Conservation (phyloP, 1,284 basidiomycete species). For the Papiliotrema terrestris region DNA sequence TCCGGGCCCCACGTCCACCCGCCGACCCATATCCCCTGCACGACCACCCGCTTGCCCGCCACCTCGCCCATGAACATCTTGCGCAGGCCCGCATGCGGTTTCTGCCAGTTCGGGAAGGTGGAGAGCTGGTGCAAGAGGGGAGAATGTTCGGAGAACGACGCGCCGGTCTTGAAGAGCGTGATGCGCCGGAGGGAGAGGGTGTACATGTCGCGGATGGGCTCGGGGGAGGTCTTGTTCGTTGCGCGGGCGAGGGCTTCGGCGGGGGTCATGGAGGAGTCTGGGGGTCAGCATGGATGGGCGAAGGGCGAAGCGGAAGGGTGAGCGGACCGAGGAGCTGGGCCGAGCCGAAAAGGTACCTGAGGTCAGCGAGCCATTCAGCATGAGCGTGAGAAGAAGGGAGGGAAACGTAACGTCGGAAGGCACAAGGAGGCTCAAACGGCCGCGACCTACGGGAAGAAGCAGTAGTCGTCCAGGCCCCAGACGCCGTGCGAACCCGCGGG, state of each 20-base stretch:
- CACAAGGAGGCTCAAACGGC: too few relatives aligned
- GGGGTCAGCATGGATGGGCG: background rate
- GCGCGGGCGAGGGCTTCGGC: constrained; percentile 23
- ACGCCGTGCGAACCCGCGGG: constrained; percentile 97
- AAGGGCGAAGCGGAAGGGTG: too few relatives aligned
- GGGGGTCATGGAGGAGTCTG: constrained; percentile 28
- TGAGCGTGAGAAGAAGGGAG: constrained; percentile 91
- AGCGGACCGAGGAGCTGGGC: constrained; percentile 65
- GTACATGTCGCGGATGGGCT: constrained; percentile 64
- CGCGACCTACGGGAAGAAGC: constrained; percentile 62
- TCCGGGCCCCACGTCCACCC: constrained; percentile 52
- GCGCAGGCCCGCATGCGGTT: constrained; percentile 82
- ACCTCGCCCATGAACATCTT: constrained; percentile 99
- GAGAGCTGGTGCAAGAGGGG: constrained; percentile 86
- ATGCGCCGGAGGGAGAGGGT: constrained; percentile 77
- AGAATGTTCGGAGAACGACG: constrained; percentile 85
- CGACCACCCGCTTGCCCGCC: constrained; percentile 90
- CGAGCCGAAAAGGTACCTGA: constrained; percentile 79
- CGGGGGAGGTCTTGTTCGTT: constrained; percentile 36
- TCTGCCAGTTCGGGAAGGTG: constrained; percentile 78
- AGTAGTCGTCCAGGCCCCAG: constrained; percentile 95
- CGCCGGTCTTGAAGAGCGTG: constrained; percentile 71
- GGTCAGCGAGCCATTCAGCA: constrained; percentile 77
- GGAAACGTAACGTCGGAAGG: constrained; percentile 57
- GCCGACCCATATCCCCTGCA: constrained; percentile 89